Evolutionary conservation across 2,329 filamentous ascomycete species (phyloP).

Genomic region (Trichoderma cornu-damae): DNA sequence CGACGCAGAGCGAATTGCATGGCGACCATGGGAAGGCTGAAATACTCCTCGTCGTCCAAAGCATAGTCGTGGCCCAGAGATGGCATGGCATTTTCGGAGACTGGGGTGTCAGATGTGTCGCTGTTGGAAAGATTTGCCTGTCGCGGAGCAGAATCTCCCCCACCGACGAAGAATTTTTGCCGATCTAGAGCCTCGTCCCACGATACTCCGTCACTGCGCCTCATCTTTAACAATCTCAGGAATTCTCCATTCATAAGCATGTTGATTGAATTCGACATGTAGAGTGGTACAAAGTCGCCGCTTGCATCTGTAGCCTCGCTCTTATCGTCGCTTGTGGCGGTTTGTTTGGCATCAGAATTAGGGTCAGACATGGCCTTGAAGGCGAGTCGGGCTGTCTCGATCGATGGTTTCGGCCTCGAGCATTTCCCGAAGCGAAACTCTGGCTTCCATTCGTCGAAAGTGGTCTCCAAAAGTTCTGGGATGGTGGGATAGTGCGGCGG

Average conservation of each 20-base stretch:
- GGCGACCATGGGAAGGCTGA: conserved; percentile 51
- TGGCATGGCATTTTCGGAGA: conserved; percentile 15
- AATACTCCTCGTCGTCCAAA: conserved; percentile 27
- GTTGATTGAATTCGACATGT: conserved; percentile 68
- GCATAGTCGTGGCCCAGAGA: conserved; percentile 31
- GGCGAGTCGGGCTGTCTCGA: conserved; percentile 46
- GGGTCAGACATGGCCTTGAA: conserved; percentile 35
- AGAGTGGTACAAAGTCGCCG: conserved; percentile 42
- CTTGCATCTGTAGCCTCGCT: not conserved
- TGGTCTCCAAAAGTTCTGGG: conserved; percentile 47
- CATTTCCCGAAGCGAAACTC: conserved; percentile 67
- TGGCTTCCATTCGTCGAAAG: conserved; percentile 30
- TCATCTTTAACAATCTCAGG: conserved; percentile 55
- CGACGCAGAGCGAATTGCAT: conserved; percentile 76
- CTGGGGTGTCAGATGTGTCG: not conserved
- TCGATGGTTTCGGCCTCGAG: conserved; percentile 64
- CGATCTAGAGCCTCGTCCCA: conserved; percentile 49
- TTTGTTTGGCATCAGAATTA: too few relatives aligned
- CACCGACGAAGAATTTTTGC: conserved; percentile 10
- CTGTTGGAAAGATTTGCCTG: not conserved
- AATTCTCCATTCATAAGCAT: conserved; percentile 57
- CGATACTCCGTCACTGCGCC: conserved; percentile 45
- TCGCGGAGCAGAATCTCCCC: not conserved
- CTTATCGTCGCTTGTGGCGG: not conserved
- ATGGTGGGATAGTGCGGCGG: conserved; percentile 56